Conservation (phyloP, 2,329 filamentous ascomycete species). For the Fusarium mundagurra region DNA sequence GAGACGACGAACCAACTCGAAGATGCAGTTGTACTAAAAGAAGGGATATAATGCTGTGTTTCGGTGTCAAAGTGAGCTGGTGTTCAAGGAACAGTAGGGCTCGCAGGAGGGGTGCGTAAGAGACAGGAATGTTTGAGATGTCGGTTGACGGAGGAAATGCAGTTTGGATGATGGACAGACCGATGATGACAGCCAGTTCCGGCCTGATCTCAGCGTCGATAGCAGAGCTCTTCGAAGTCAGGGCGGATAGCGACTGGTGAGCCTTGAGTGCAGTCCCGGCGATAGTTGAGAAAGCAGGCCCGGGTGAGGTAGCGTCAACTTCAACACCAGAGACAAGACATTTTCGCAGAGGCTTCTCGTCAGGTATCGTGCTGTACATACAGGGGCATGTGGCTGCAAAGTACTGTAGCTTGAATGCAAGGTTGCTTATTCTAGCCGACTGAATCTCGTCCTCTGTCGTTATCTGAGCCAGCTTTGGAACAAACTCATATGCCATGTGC, state of each 20-base stretch:
- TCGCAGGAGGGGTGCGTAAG: slow-evolving; percentile 53
- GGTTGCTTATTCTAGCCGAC: slow-evolving; percentile 44
- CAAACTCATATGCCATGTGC: slow-evolving; percentile 51
- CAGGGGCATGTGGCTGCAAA: slow-evolving; percentile 53
- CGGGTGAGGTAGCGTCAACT: slow-evolving; percentile 31
- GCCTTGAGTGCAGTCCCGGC: slow-evolving; percentile 34
- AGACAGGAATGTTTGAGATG: slow-evolving; percentile 27
- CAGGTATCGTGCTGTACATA: slow-evolving; percentile 35
- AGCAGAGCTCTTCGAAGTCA: slow-evolving; percentile 17
- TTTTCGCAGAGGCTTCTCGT: slow-evolving; percentile 29
- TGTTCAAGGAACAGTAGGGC: slow-evolving; percentile 61
- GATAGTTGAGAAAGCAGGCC: slow-evolving; percentile 39
- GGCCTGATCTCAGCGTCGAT: slow-evolving; percentile 43
- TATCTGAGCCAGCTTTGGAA: slow-evolving; percentile 45
- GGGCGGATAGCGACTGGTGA: slow-evolving; percentile 21
- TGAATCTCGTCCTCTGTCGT: slow-evolving; percentile 36
- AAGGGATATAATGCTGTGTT: slow-evolving; percentile 59
- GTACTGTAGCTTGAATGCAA: slow-evolving; percentile 57
- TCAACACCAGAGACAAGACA: slow-evolving; percentile 40
- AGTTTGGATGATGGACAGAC: slow-evolving; percentile 48
- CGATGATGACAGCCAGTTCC: slow-evolving; percentile 49
- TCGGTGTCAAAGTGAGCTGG: slow-evolving; percentile 56
- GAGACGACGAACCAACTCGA: slow-evolving; percentile 59
- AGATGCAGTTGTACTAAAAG: slow-evolving; percentile 63
- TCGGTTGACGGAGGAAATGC: slow-evolving; percentile 42